Conservation (phyloP, 2,329 filamentous ascomycete genomes). For the Aspergillus sojae region DNA sequence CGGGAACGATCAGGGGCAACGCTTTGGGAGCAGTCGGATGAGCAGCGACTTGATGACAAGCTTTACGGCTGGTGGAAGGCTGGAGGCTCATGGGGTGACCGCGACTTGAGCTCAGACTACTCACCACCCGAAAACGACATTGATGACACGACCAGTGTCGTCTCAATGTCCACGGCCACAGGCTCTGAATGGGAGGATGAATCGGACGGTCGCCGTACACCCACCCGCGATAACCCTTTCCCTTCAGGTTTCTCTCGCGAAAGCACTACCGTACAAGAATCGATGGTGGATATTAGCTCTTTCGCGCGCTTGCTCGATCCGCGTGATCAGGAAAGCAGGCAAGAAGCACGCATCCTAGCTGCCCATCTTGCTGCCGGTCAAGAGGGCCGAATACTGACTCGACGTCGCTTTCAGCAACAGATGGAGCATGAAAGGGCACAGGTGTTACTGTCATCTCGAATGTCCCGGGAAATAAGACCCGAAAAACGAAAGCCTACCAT, state of each 20-base stretch:
- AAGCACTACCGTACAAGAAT: conserved; percentile 61
- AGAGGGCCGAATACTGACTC: conserved; percentile 71
- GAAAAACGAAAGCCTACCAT: conserved; percentile 39
- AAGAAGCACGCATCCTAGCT: conserved; percentile 79
- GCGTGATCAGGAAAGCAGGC: conserved; percentile 71
- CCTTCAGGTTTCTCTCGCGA: conserved; percentile 48
- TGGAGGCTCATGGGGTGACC: conserved; percentile 81
- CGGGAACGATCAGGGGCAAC: conserved; percentile 52
- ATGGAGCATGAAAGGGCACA: conserved; percentile 70
- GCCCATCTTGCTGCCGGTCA: conserved; percentile 68
- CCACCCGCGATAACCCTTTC: conserved; percentile 68
- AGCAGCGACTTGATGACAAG: conserved; percentile 70
- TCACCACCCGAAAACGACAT: conserved; percentile 57
- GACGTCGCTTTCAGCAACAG: conserved; percentile 72
- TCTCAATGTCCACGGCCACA: conserved; percentile 64
- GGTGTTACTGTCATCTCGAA: conserved; percentile 60
- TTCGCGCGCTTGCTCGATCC: conserved; percentile 84
- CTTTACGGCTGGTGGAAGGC: conserved; percentile 84
- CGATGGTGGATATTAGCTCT: conserved; percentile 65
- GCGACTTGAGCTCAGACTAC: conserved; percentile 81
- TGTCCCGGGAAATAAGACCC: conserved; percentile 29
- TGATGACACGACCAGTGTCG: conserved; percentile 77
- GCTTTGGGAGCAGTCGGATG: conserved; percentile 52
- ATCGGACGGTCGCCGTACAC: conserved; percentile 63
- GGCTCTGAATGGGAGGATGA: conserved; percentile 55